These are phyloP conservation scores for Lactifluus hygrophoroides DNA, from an alignment of 768 basidiomycete species.

Conservation along the genomic window DNA sequence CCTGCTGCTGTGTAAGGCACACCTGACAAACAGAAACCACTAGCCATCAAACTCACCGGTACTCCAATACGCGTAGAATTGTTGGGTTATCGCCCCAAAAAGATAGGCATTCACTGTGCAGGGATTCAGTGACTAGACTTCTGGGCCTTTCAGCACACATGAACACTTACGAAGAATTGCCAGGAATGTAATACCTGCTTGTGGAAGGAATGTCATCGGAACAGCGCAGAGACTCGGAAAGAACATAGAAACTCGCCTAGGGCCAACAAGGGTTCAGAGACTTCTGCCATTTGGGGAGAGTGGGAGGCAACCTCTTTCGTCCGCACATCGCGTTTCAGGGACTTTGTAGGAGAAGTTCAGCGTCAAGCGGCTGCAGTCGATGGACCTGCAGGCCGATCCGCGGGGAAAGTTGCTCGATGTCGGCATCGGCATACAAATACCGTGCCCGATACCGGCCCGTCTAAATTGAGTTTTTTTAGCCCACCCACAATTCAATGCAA, in stretches of 20 bases:
- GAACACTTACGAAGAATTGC: background rate
- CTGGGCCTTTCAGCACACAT: background rate
- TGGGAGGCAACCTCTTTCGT: too few relatives aligned
- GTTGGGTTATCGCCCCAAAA: background rate
- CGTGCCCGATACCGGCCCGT: too few relatives aligned
- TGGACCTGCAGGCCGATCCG: too few relatives aligned
- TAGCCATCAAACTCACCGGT: background rate
- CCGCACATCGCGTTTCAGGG: too few relatives aligned
- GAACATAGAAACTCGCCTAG: background rate
- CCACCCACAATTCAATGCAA: too few relatives aligned
- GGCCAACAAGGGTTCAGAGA: background rate
- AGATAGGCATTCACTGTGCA: background rate
- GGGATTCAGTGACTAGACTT: background rate
- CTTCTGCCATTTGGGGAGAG: too few relatives aligned
- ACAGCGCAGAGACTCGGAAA: background rate
- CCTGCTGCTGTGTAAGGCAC: background rate
- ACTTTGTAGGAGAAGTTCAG: too few relatives aligned
- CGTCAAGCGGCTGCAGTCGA: too few relatives aligned
- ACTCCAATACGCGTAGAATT: background rate
- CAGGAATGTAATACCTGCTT: background rate
- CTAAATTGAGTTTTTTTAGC: too few relatives aligned
- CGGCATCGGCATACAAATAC: too few relatives aligned
- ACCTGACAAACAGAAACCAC: background rate
- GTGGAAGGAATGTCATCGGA: background rate
- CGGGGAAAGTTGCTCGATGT: too few relatives aligned